Evolutionary conservation across 2,329 filamentous ascomycete species (phyloP), one percentile per base, ranked within the genome.

Genomic region (Colletotrichum theobromicola): DNA sequence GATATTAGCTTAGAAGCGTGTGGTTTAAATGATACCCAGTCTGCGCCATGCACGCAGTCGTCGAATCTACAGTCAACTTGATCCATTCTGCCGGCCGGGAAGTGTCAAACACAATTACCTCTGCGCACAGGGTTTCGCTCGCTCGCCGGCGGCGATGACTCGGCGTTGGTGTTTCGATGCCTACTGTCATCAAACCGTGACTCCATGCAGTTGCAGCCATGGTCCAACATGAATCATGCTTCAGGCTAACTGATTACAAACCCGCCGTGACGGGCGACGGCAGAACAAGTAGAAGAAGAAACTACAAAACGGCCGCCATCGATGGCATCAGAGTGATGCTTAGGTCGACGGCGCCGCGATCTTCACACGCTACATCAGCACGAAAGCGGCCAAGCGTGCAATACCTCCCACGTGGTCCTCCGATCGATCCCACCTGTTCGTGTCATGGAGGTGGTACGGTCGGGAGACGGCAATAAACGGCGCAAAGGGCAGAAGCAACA

Each of bases 81-180:
- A 37, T 28, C 21, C 32, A 42, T 34, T 53, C 30, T 34, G 24
- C 15, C 28, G 64, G 21, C 50, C 64, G 32, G 32, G 50, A 42
- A 67, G 21, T 42, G 18, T 32, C 64, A 67, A 67, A 58, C 64
- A 30, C 46, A 5, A 15, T 13, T 28, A 30, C 34, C 32, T 62
- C 34, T 46, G 5, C 2, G 67, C 83, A 83, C 0, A 32, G 66
- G 61, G 83, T 82, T 1, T 18, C 37, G 46, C 53, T 65, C 16
- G 60, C 61, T 18, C 42, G 28, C 65, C 75, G 26, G 50, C 78
- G 79, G 15, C 46, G 63, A 67, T 80, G 55, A 55, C 35, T 68
- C 53, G 35, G 24, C 15, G n/a, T 28, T 30, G 16, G 64, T 9
- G 35, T 42, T 72, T 62, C 70, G 30, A 42, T 15, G 30, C 5